Conservation (phyloP, 805 yeast species). For the Tetrapisispora taiwanensis region DNA sequence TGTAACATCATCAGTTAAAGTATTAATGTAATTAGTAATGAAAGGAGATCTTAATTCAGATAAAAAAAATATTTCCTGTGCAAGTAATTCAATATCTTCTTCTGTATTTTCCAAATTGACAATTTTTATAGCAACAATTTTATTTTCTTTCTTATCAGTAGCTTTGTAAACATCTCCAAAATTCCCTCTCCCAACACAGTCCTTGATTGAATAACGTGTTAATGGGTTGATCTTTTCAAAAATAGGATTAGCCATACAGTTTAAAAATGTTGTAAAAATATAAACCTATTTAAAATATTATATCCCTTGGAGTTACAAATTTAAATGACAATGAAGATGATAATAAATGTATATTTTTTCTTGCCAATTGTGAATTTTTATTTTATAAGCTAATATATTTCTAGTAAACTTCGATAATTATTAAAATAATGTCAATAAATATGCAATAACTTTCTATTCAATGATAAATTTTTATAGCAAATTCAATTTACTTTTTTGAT, state of each 20-base stretch:
- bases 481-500: not conserved
- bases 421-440: too few species aligned
- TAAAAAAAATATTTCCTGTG: constrained; percentile 72
- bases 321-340: too few species aligned
- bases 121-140: constrained; percentile 74
- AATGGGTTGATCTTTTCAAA: constrained; percentile 13
- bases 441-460: too few species aligned
- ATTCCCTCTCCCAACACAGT: constrained; percentile 72
- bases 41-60: constrained; percentile 54
- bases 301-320: too few species aligned
- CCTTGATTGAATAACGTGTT: constrained; percentile 30
- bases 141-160: constrained; percentile 27
- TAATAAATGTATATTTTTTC: too few species aligned
- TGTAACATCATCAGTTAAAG: constrained; percentile 52
- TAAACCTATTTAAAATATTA: too few species aligned
- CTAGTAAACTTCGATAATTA: too few species aligned
- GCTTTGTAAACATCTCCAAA: constrained; percentile 83
- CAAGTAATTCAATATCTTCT: constrained; percentile 60
- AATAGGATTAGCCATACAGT: not conserved
- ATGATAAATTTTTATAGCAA: not conserved
- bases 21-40: constrained; percentile 56
- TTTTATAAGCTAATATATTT: too few species aligned
- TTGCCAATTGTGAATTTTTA: too few species aligned
- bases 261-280: too few species aligned
- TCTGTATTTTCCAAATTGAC: constrained; percentile 69